Evolutionary conservation across 2,329 filamentous ascomycete genomes (phyloP).

Genomic region (Clarireedia sp.): DNA sequence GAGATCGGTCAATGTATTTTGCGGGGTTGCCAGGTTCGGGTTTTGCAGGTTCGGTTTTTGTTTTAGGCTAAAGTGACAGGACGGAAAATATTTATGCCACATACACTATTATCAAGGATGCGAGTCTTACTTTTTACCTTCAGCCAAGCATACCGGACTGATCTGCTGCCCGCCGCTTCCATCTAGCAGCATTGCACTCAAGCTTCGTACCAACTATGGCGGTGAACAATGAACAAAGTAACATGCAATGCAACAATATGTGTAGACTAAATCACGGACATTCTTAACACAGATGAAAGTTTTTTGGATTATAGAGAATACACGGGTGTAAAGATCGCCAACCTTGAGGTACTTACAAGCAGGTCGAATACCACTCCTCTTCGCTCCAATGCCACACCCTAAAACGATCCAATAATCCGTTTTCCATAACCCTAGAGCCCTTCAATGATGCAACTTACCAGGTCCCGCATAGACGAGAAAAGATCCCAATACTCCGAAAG

Average conservation of each 20-base stretch:
- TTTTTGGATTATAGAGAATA: slow-evolving; percentile 7
- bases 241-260: background rate
- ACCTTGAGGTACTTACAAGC: slow-evolving; percentile 29
- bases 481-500: slow-evolving; percentile 1
- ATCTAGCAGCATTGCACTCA: no score
- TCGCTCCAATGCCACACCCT: background rate
- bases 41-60: slow-evolving; percentile 1
- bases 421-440: background rate
- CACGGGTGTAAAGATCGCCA: slow-evolving; percentile 23
- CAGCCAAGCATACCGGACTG: background rate
- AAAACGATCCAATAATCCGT: background rate
- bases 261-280: background rate
- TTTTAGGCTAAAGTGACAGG: slow-evolving; percentile 22
- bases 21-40: slow-evolving; percentile 18
- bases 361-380: slow-evolving; percentile 9
- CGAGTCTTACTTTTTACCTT: background rate
- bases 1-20: slow-evolving; percentile 21
- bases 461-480: slow-evolving; percentile 7
- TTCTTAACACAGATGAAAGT: background rate
- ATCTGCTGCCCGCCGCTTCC: background rate
- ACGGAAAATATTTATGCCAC: no score
- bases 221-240: background rate
- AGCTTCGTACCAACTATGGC: slow-evolving; percentile 2
- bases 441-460: slow-evolving; percentile 16
- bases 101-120: no score